phyloP scores from a whole-genome alignment of 192 early-diverging fungal species.

The Backusella sp. region DNA sequence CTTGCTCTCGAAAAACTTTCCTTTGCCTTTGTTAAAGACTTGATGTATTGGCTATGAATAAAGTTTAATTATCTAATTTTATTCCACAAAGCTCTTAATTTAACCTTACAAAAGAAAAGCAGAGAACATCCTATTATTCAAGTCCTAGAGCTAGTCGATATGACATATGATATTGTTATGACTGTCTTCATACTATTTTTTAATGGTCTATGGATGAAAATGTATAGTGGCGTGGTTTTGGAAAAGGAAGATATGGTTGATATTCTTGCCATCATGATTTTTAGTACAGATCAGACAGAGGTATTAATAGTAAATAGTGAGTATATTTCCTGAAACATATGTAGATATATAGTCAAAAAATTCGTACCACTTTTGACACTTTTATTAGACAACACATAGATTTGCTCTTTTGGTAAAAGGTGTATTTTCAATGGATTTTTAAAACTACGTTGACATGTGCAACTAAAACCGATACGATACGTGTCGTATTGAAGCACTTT shows the following conservation, averaged over 20 bases:
- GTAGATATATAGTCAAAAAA: neutral
- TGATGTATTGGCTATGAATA: too few species aligned
- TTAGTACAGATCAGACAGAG: conserved; percentile 24
- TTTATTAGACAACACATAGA: neutral
- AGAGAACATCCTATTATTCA: too few species aligned
- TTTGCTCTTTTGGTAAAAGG: neutral
- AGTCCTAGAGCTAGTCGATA: neutral
- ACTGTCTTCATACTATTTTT: conserved; percentile 17
- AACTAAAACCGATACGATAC: too few species aligned
- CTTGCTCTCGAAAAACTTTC: too few species aligned
- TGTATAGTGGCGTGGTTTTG: neutral
- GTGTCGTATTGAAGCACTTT: neutral
- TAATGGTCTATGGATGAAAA: neutral
- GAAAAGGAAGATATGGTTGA: neutral
- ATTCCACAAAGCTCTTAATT: too few species aligned
- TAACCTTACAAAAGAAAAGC: too few species aligned
- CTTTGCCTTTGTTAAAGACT: too few species aligned
- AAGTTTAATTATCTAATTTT: too few species aligned
- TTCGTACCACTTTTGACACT: neutral
- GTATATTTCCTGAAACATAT: neutral
- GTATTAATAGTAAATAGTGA: conserved; percentile 22
- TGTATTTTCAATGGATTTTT: conserved; percentile 10
- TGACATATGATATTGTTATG: conserved; percentile 20
- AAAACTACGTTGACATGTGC: conserved; percentile 1
- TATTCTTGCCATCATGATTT: conserved; percentile 30